These are phyloP conservation scores for Candida arabinofermentans DNA, from an alignment of 805 yeast species.

Conservation along the genomic window DNA sequence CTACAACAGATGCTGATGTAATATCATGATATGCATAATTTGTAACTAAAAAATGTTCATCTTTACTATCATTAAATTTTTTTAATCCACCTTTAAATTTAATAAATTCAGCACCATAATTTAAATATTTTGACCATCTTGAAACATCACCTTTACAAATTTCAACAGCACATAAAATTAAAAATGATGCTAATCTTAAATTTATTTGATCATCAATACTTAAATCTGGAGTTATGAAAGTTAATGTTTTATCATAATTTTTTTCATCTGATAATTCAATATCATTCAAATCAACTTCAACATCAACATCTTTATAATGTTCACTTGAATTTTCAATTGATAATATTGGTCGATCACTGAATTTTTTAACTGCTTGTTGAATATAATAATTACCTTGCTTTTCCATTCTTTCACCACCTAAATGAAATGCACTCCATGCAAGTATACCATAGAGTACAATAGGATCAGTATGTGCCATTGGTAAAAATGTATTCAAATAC, in stretches of 20 bases:
- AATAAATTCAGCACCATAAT: constrained; percentile 62
- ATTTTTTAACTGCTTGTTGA: constrained; percentile 41
- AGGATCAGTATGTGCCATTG: constrained; percentile 48
- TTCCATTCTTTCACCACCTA: constrained; percentile 40
- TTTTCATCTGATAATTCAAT: constrained; percentile 9
- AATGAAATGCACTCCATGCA: constrained; percentile 54
- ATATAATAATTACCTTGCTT: constrained; percentile 47
- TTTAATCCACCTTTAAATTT: constrained; percentile 58
- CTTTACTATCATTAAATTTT: constrained; percentile 47
- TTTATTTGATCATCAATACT: constrained; percentile 33
- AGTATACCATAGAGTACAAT: constrained; percentile 49
- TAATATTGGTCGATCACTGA: constrained; percentile 31
- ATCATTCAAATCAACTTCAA: constrained; percentile 26
- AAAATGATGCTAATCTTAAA: constrained; percentile 55
- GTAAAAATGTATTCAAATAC: constrained; percentile 48
- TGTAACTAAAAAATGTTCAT: constrained; percentile 68
- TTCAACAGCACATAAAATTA: constrained; percentile 74
- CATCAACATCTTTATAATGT: constrained; percentile 20
- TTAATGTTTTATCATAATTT: constrained; percentile 5
- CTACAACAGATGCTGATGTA: constrained; percentile 55
- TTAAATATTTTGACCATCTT: constrained; percentile 66
- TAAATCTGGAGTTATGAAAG: constrained; percentile 9
- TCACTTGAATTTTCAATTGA: constrained; percentile 19
- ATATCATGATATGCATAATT: constrained; percentile 82
- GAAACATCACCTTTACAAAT: constrained; percentile 79